Base-by-base conservation (phyloP, 257 asterid genomes). In the Agastache rugosa region DNA sequence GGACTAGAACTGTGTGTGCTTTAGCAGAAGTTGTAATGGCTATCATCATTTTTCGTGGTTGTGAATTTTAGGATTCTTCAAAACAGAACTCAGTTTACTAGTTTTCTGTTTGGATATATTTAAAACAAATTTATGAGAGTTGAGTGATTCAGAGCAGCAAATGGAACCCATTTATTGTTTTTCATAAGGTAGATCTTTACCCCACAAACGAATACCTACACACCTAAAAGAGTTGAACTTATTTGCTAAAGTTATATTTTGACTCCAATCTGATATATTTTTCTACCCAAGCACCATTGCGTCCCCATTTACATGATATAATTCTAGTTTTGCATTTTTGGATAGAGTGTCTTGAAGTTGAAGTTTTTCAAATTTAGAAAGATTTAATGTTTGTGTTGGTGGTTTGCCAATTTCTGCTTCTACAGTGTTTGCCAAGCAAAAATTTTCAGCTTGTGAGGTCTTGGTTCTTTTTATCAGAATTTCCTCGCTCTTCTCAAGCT, bases 71-170 rank as follows among this genome's bases (percentile, higher is more conserved):
- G 50, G 39, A 14, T 39, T 63, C 34, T 39, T 14, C 25, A 6
- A 5, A 17, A 17, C 55, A 73, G 56, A 37, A 9, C 27, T 63
- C 51, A 20, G 47, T 48, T 58, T 4, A 17, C 66, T 27, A 27
- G 35, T 45, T 47, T 22, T 64, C 16, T 16, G 47, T 34, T 74
- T 64, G 78, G 67, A 22, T 68, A 23, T 48, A 27, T 68, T 17
- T n/a, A 47, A 22, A 42, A 37, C 41, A 50, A 48, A 70, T 53
- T 19, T 35, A 70, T 39, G 51, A 48, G 54, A 70, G 71, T 25
- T 23, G 29, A 60, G 31, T 10, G 22, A 35, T 48, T 55, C 25
- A 34, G 11, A 19, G n/a, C 31, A 34, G 54, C 71, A 47, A 15
- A 16, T 19, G 31, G 7, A 42, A 71, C 31, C 41, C n/a, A 63